Percentiles rank a stretch among this genome's conserved stretches.
phyloP scores from a whole-genome alignment of 306 rosid species.

The Sphenostylis stenocarpa region DNA sequence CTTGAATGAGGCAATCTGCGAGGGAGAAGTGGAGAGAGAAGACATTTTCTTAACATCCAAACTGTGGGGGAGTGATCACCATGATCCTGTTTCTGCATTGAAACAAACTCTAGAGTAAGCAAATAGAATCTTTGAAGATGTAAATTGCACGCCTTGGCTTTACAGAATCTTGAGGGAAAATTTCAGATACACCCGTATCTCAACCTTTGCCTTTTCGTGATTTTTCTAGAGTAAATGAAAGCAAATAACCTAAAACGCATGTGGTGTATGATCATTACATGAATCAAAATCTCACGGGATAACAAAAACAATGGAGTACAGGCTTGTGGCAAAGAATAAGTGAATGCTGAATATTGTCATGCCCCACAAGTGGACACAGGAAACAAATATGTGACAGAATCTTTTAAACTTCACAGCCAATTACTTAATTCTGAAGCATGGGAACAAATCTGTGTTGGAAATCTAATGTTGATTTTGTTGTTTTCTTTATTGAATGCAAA shows the following conservation, averaged over 20 bases:
- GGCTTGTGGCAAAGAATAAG: neutral
- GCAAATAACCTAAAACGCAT: neutral
- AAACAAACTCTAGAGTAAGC: constrained; percentile 63
- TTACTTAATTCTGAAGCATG: neutral
- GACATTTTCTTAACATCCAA: constrained; percentile 83
- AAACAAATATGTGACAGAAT: constrained; percentile 18
- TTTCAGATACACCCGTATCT: neutral
- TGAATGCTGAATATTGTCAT: neutral
- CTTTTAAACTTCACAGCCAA: neutral
- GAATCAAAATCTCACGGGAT: neutral
- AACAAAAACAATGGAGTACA: constrained; percentile 15
- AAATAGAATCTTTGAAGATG: neutral
- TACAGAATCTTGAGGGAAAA: neutral
- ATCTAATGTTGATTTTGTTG: constrained; percentile 16
- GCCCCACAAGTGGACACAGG: neutral
- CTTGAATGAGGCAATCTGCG: constrained; percentile 48
- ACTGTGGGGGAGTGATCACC: constrained; percentile 91
- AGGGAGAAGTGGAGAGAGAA: constrained; percentile 48
- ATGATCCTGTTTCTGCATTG: constrained; percentile 86
- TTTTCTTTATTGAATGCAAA: constrained; percentile 12
- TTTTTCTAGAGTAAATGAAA: neutral
- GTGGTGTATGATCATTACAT: constrained; percentile 16
- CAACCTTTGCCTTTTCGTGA: neutral
- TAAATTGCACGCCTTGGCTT: neutral
- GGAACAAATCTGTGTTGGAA: neutral